Evolutionary conservation across 345 rosid genomes (phyloP), one percentile per base, ranked within the genome.

Genomic region (Aquilaria sinensis): DNA sequence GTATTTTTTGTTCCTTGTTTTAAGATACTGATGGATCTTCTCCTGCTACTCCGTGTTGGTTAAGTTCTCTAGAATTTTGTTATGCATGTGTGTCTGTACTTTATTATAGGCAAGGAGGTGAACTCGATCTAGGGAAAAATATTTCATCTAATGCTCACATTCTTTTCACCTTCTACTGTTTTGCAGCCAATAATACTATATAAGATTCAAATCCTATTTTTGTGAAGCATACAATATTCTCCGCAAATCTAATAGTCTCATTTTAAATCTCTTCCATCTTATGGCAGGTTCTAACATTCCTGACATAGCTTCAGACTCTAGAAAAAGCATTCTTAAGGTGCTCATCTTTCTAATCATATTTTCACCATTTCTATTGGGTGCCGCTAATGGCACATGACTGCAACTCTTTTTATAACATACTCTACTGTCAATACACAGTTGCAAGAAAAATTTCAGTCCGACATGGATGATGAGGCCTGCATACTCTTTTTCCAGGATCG

Each of bases 181-280:
- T 53, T 83, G 75, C 92, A 90, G 99, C 80, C 96, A 85, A 72
- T 94, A 85, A 72, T 94, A 83, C 75, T 94, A 90, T 71, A 90
- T 96, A 32, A 81, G 96, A 76, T 94, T 94, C 83, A 94, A 94
- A 74, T 90, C 97, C 37, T 94, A 90, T 67, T 94, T 97, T 69
- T 94, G 99, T 55, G 97, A 94, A 82, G 99, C 99, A 57, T 94
- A 94, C 83, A 94, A 94, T 82, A 94, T 94, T 71, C 96, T 94
- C n/a, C 79, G 97, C 31, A 94, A 94, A 75, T 94, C 99, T 50
- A 94, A 96, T 63, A 94, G 90, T 84, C 86, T 94, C 53, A 90
- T 94, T 69, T 73, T 94, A 60, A 94, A 94, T 71, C 88, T 94
- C 52, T 94, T 94, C 76, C 88, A 94, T 76, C 88, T 94, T 64